Evolutionary conservation across 83 land plant species (phyloP).

Genomic region (Picea mariana): DNA sequence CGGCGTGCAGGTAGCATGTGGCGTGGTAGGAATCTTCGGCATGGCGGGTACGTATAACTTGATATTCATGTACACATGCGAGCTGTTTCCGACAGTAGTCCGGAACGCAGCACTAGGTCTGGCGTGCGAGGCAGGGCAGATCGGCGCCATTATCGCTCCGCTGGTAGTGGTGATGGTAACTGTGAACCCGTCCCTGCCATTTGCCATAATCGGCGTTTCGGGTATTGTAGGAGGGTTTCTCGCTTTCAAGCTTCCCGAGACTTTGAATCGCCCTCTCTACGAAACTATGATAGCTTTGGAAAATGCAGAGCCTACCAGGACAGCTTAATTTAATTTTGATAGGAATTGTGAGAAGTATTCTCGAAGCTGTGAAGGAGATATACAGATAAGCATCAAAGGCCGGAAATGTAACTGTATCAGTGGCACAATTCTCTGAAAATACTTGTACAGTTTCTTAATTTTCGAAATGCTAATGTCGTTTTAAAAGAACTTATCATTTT

Average conservation of each 20-base stretch:
- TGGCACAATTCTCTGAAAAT: too few species aligned
- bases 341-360: too few species aligned
- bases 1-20: slow-evolving; percentile 39
- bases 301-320: slow-evolving; percentile 22
- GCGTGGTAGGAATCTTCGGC: slow-evolving; percentile 69
- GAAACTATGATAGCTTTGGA: slow-evolving; percentile 66
- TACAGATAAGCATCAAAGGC: too few species aligned
- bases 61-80: slow-evolving; percentile 39
- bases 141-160: slow-evolving; percentile 36
- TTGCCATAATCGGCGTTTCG: slow-evolving; percentile 45
- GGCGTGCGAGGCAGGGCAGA: slow-evolving; percentile 47
- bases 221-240: slow-evolving; percentile 25
- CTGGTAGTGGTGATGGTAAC: slow-evolving; percentile 57
- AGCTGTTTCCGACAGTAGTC: too few species aligned
- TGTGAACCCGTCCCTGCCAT: slow-evolving; percentile 32
- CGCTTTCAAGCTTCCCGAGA: slow-evolving; percentile 62
- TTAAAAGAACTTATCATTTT: too few species aligned
- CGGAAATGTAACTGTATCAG: too few species aligned
- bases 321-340: too few species aligned
- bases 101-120: slow-evolving; percentile 62
- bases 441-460: too few species aligned
- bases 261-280: slow-evolving; percentile 5
- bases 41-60: slow-evolving; percentile 78
- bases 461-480: too few species aligned
- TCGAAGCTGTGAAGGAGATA: too few species aligned